These are phyloP conservation scores for Raphanus sativus DNA, from an alignment of 345 rosid species.

Conservation along the genomic window DNA sequence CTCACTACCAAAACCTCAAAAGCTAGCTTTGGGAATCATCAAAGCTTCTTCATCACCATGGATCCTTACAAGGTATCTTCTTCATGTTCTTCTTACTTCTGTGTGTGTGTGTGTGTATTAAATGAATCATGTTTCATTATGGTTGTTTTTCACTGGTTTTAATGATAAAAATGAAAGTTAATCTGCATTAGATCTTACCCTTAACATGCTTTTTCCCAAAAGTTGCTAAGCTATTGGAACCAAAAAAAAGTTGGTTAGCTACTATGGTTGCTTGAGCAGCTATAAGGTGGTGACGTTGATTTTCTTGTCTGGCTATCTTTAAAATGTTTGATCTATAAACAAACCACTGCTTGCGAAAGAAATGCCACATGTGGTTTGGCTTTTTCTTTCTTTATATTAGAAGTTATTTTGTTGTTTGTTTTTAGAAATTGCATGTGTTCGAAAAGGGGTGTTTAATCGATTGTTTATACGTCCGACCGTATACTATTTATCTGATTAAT, in stretches of 20 bases:
- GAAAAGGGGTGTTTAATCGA: not conserved
- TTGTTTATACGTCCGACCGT: constrained; percentile 1
- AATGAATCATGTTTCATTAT: not conserved
- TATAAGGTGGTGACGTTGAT: constrained; percentile 10
- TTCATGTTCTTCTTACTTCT: not conserved
- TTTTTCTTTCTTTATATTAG: not conserved
- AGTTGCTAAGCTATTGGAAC: not conserved
- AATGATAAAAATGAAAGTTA: not conserved
- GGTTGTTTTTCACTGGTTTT: not conserved
- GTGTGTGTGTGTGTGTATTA: not conserved
- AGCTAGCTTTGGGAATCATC: constrained; percentile 2
- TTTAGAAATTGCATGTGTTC: not conserved
- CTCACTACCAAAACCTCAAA: constrained; percentile 22
- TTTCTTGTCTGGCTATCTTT: constrained; percentile 16
- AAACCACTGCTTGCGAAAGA: constrained; percentile 15
- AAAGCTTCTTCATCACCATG: constrained; percentile 28
- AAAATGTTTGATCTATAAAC: constrained; percentile 18
- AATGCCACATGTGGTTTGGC: constrained; percentile 18
- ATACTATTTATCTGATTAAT: not conserved
- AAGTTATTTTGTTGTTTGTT: not conserved
- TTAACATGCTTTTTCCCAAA: not conserved
- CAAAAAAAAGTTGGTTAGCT: not conserved
- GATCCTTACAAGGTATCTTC: constrained; percentile 41
- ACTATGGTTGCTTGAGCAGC: constrained; percentile 20
- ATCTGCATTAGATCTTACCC: not conserved